Evolutionary conservation across 495 filamentous ascomycete species (phyloP).

Genomic region (Umbilicaria muhlenbergii): DNA sequence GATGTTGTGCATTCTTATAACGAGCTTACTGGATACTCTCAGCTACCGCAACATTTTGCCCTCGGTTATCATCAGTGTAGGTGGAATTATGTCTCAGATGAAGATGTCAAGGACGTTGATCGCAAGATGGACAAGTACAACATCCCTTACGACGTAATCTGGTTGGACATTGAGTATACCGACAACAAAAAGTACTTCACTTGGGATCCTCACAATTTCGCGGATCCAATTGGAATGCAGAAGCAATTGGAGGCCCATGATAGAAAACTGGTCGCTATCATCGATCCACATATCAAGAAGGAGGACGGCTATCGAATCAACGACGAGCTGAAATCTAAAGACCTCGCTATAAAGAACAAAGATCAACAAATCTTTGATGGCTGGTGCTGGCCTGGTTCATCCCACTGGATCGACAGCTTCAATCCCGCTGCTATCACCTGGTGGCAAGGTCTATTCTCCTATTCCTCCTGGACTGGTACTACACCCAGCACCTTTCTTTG

Average conservation of each 20-base stretch:
- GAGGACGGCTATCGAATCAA: slow-evolving; percentile 57
- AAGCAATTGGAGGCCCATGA: slow-evolving; percentile 69
- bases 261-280: slow-evolving; percentile 84
- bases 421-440: slow-evolving; percentile 73
- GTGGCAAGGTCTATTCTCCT: slow-evolving; percentile 82
- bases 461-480: slow-evolving; percentile 69
- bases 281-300: slow-evolving; percentile 97
- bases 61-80: slow-evolving; percentile 93
- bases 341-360: slow-evolving; percentile 74
- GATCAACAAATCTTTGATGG: slow-evolving; percentile 81
- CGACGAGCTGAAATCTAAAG: slow-evolving; percentile 69
- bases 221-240: slow-evolving; percentile 73
- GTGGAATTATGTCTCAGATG: slow-evolving; percentile 96
- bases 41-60: slow-evolving; percentile 80
- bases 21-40: slow-evolving; percentile 86
- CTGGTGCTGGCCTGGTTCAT: slow-evolving; percentile 96
- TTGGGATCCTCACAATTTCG: slow-evolving; percentile 79
- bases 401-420: slow-evolving; percentile 91
- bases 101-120: slow-evolving; percentile 92
- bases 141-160: slow-evolving; percentile 96
- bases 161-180: slow-evolving; percentile 95
- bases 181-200: slow-evolving; percentile 96
- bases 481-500: slow-evolving; percentile 79
- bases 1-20: slow-evolving; percentile 68
- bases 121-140: slow-evolving; percentile 87